Percentiles rank a stretch among this genome's conserved stretches.
phyloP scores from a whole-genome alignment of 1,284 basidiomycete species.

The Cutaneotrichosporon sp. region DNA sequence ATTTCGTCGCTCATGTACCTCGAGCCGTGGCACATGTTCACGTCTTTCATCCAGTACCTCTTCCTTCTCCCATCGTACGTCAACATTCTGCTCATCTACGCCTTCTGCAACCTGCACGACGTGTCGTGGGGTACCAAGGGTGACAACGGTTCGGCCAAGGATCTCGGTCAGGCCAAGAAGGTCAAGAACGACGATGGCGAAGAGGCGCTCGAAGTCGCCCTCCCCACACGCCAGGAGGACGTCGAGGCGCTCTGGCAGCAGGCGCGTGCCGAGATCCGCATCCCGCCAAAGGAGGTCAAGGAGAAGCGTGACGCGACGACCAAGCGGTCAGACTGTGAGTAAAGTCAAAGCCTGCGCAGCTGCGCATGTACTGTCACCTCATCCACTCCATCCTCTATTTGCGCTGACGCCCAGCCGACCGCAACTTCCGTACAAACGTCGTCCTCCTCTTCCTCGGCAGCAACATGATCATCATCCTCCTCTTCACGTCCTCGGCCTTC shows the following conservation, averaged over 20 bases:
- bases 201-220: constrained; percentile 72
- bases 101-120: constrained; percentile 81
- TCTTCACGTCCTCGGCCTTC: constrained; percentile 78
- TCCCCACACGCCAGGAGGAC: constrained; percentile 76
- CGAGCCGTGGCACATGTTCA: constrained; percentile 94
- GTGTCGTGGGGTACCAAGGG: constrained; percentile 89
- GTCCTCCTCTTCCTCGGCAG: constrained; percentile 80
- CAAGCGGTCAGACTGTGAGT: constrained; percentile 71
- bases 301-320: constrained; percentile 82
- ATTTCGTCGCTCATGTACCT: constrained; percentile 79
- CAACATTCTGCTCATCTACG: constrained; percentile 68
- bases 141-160: constrained; percentile 78
- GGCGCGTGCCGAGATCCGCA: constrained; percentile 65
- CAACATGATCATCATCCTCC: constrained; percentile 78
- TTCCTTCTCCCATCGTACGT: constrained; percentile 62
- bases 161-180: constrained; percentile 83
- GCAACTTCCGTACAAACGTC: constrained; percentile 63
- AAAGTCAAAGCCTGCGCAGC: too few relatives aligned
- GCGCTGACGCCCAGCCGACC: constrained; percentile 11
- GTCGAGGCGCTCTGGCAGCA: constrained; percentile 80
- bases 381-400: too few relatives aligned
- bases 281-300: constrained; percentile 60
- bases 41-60: constrained; percentile 62
- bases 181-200: constrained; percentile 75
- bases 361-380: too few relatives aligned